Evolutionary conservation across 345 rosid genomes (phyloP).

Genomic region (Eucalyptus viminalis): DNA sequence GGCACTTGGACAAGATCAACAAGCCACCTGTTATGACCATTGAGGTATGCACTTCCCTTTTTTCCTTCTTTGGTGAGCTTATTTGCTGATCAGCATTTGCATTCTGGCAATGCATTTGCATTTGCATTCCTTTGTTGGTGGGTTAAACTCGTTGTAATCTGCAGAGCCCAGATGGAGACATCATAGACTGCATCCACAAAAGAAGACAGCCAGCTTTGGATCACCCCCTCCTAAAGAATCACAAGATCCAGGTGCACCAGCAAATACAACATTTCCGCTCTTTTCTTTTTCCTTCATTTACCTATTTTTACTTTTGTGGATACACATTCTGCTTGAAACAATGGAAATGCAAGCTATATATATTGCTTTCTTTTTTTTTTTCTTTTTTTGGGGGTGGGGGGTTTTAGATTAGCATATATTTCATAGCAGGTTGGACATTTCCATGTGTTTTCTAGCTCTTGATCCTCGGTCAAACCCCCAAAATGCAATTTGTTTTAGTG

Average conservation of each 20-base stretch:
- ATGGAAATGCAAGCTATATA: not conserved
- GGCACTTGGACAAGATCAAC: constrained; percentile 73
- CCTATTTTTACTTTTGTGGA: not conserved
- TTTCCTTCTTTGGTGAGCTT: not conserved
- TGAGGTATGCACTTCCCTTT: constrained; percentile 23
- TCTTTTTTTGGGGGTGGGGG: no score
- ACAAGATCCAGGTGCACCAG: constrained; percentile 79
- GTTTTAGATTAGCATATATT: not conserved
- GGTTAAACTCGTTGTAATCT: not conserved
- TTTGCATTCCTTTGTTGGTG: not conserved
- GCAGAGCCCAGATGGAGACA: constrained; percentile 86
- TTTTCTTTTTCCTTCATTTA: not conserved
- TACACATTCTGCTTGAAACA: not conserved
- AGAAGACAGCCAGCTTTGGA: constrained; percentile 89
- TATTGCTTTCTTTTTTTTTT: not conserved
- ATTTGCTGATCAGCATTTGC: not conserved
- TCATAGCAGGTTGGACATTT: not conserved
- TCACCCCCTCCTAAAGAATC: constrained; percentile 84
- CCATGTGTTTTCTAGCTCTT: not conserved
- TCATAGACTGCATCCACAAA: constrained; percentile 79
- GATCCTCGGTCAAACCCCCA: not conserved
- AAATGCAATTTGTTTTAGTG: not conserved
- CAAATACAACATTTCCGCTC: not conserved
- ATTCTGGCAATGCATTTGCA: not conserved
- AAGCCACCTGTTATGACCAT: constrained; percentile 75